A percentile compares a stretch with the other conserved stretches of the same genome.
Evolutionary conservation across 352 stramenopile genomes (phyloP).

Genomic region (Phytophthora citrophthora): DNA sequence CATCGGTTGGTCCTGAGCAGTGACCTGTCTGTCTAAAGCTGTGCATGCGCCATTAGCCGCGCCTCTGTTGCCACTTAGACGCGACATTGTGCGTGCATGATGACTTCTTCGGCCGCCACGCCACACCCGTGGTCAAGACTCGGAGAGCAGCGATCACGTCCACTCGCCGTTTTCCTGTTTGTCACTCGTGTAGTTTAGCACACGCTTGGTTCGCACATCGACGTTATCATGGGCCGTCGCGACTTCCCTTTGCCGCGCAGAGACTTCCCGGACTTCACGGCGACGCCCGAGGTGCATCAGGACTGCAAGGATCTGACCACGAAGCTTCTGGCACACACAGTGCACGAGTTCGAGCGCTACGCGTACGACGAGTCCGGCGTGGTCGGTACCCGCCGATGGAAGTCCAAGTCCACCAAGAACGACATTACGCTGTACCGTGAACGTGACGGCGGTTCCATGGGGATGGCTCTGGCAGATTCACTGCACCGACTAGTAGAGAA

Average conservation of each 20-base stretch:
- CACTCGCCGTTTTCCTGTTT: conserved; percentile 23
- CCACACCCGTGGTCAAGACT: conserved; percentile 10
- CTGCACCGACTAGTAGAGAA: conserved; percentile 24
- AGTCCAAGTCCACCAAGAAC: conserved; percentile 38
- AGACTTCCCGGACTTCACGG: conserved; percentile 47
- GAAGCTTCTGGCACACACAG: conserved; percentile 51
- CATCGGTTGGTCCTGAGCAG: conserved; percentile 6
- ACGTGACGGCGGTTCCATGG: conserved; percentile 35
- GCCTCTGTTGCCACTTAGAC: conserved; percentile 19
- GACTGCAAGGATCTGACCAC: conserved; percentile 45
- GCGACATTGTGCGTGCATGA: conserved; percentile 22
- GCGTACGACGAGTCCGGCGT: conserved; percentile 32
- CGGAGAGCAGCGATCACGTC: background rate
- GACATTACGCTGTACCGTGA: conserved; percentile 51
- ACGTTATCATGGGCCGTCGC: conserved; percentile 22
- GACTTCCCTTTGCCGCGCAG: conserved; percentile 55
- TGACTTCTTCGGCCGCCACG: conserved; percentile 5
- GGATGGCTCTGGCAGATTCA: conserved; percentile 23
- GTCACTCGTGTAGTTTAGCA: background rate
- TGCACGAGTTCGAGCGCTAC: conserved; percentile 60
- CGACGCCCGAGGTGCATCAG: conserved; percentile 39
- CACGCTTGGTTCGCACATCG: background rate
- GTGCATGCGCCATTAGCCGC: conserved; percentile 13
- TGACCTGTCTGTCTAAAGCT: conserved; percentile 22
- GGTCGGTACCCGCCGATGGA: conserved; percentile 43